A percentile compares a stretch with the other conserved stretches of the same genome.
These are phyloP conservation scores for Dactylis glomerata DNA, from an alignment of 176 grass and related monocot species.

Conservation along the genomic window DNA sequence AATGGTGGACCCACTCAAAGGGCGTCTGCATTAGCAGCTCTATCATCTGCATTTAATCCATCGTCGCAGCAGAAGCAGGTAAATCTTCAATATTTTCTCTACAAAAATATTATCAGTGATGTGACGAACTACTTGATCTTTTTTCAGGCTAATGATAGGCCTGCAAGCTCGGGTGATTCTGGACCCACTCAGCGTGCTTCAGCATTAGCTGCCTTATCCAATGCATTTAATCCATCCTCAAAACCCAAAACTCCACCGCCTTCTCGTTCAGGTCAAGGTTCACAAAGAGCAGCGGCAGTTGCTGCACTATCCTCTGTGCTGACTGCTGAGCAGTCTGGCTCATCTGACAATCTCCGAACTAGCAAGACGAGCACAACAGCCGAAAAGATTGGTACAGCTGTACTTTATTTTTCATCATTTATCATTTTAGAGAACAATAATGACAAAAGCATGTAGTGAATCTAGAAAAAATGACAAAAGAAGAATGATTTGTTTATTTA, in stretches of 20 bases:
- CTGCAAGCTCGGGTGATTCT: slow-evolving; percentile 52
- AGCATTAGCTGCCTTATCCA: slow-evolving; percentile 80
- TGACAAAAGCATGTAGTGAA: not conserved
- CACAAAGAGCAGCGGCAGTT: slow-evolving; percentile 97
- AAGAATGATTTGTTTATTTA: not conserved
- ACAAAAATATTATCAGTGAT: not conserved
- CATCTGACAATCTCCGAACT: slow-evolving; percentile 60
- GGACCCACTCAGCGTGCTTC: slow-evolving; percentile 81
- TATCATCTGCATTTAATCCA: slow-evolving; percentile 90
- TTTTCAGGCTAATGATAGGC: slow-evolving; percentile 49
- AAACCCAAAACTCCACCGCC: slow-evolving; percentile 54
- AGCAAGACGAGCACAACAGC: slow-evolving; percentile 47
- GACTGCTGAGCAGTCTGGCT: slow-evolving; percentile 72
- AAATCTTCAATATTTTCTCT: not conserved
- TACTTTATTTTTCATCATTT: not conserved
- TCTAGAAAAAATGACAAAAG: not conserved
- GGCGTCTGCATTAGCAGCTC: slow-evolving; percentile 81
- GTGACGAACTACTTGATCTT: not conserved
- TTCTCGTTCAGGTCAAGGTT: slow-evolving; percentile 65
- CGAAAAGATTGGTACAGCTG: slow-evolving; percentile 42
- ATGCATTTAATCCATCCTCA: slow-evolving; percentile 70
- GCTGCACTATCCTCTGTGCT: slow-evolving; percentile 84
- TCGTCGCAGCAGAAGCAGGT: slow-evolving; percentile 43
- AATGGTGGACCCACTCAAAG: slow-evolving; percentile 81
- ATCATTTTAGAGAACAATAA: not conserved